Percentiles rank a stretch among this genome's conserved stretches.
Conservation (phyloP, 495 filamentous ascomycete species). For the Annulohypoxylon stygium region DNA sequence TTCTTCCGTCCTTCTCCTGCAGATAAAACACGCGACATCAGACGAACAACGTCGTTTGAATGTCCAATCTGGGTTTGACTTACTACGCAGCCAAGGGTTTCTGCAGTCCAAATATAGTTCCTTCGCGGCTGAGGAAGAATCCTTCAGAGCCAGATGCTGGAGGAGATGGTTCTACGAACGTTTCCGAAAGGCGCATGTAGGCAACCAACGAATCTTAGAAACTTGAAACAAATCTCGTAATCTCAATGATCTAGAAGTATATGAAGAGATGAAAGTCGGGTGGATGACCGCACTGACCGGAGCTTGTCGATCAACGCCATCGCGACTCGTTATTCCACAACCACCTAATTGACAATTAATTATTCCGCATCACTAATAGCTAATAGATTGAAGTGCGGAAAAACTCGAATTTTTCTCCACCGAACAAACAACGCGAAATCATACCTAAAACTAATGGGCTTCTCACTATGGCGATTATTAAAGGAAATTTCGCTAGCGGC, state of each 20-base stretch:
- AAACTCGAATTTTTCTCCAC: not conserved
- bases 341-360: not conserved
- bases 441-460: not conserved
- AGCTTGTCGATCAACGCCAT: not conserved
- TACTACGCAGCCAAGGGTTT: conserved; percentile 34
- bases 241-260: not conserved
- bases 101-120: conserved; percentile 28
- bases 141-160: conserved; percentile 19
- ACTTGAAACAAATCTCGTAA: conserved; percentile 25
- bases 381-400: not conserved
- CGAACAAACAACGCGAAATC: not conserved
- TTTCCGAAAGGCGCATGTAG: not conserved
- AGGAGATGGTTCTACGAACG: not conserved
- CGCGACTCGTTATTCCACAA: not conserved
- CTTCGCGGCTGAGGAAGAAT: conserved; percentile 30
- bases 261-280: conserved; percentile 3
- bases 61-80: conserved; percentile 17
- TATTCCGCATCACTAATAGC: not conserved
- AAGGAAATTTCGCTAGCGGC: conserved; percentile 9
- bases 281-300: conserved; percentile 9
- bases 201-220: conserved; percentile 5
- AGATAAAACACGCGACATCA: conserved; percentile 26
- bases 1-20: not conserved
- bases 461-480: conserved; percentile 8
- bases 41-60: not conserved